Base-by-base conservation (phyloP, 805 yeast species). In the Pichia phayaonensis region DNA sequence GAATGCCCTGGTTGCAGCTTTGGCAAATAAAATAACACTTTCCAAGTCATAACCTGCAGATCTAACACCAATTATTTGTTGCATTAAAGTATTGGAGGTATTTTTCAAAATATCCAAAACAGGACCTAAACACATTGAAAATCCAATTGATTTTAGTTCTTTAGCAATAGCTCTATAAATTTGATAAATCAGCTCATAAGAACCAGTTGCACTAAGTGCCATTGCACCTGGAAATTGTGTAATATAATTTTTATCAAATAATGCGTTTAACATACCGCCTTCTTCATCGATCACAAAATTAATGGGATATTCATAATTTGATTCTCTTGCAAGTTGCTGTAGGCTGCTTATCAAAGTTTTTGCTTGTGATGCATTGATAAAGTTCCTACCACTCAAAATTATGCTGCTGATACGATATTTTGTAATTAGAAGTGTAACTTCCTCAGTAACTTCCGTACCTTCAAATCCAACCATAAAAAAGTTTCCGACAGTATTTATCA, bases 221-320 rank as follows among this genome's bases (percentile, higher is more conserved):
- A 81, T 80, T 26, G 83, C 82, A 5, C 84, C 80, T 1, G 86
- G 86, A 57, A 76, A 79, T 60, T 80, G 84, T 11, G 80, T 74
- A 21, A 80, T 61, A 51, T 64, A 67, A 11, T 71, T 71, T 11
- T 74, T 71, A 59, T 81, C 85, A 58, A 75, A 76, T 44, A 81
- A 65, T 29, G 80, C 72, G 62, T 80, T 79, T 63, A 80, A 70
- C 80, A 79, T 76, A 1, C 85, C 85, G 8, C 83, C 80, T 58
- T 80, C 86, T 60, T 78, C 82, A 59, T 81, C 85, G 18, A 81
- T 72, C 22, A 81, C 81, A 55, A 80, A 75, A 59, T 77, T 63
- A 23, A 80, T 59, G 0, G 86, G 86, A 53, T 74, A 68, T 52
- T 73, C 67, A 55, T 79, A 79, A 54, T 76, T 80, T 8, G 80